Evolutionary conservation across 192 early-diverging fungal species (phyloP), one percentile per base, ranked within the genome.

Genomic region (Entomortierella parvispora): DNA sequence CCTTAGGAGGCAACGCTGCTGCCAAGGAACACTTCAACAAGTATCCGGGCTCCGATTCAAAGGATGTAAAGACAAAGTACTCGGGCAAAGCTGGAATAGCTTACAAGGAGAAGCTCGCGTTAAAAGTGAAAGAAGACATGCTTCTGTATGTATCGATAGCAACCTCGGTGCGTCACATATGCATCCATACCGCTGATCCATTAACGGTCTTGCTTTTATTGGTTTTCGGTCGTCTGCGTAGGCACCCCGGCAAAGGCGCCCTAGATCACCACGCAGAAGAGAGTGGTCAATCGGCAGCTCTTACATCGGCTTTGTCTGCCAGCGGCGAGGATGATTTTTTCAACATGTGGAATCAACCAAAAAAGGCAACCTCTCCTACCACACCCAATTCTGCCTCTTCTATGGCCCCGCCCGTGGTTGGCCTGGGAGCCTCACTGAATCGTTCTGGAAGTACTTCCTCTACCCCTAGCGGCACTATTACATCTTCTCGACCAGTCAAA

Each of bases 21-120:
- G 93, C 93, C 0, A 80, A 83, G 6, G 94, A 95, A 61, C 95
- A 91, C 68, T 95, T 97, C 83, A 81, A 87, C 47, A 92, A 92
- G 69, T 86, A 94, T 66, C 58, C 68, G 18, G 50, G 51, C 25
- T n/a, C 55, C 2, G 74, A 77, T 47, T 76, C 65, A 5, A 91
- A 88, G 53, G 95, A 99, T 51, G 90, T 87, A 2, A 93, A 93
- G 61, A 64, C 87, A 46, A 95, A 92, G 79, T 99, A 98, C 80
- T 90, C 91, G 0, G 85, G 86, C 20, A 83, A 88, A 26, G 80
- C 81, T 22, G 95, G 90, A 2, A 80, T 83, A 49, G 71, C 89
- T 61, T 99, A 98, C 82, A 96, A 96, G 79, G 88, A 92, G 26
- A 84, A 90, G 31, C 71, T 98, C 51, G 66, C 76, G 23, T 83